phyloP scores from a whole-genome alignment of 176 grass and related monocot species.

The Oryza coarctata region DNA sequence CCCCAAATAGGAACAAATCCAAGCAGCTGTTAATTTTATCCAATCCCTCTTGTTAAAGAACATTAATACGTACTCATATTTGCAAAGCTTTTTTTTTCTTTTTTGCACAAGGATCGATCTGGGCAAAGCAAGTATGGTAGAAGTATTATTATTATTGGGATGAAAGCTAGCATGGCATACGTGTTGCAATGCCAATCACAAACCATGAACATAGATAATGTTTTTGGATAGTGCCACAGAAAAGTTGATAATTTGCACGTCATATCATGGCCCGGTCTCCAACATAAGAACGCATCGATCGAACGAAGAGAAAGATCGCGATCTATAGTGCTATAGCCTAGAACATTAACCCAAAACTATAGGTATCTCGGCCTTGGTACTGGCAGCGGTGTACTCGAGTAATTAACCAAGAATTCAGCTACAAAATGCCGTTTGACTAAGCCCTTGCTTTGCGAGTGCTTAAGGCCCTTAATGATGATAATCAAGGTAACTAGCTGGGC shows the following conservation, averaged over 20 bases:
- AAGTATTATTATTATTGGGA: background rate
- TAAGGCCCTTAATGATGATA: slow-evolving; percentile 25
- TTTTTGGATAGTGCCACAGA: background rate
- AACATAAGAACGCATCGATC: background rate
- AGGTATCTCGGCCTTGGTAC: background rate
- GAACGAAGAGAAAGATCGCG: background rate
- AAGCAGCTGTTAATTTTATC: background rate
- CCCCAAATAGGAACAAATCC: background rate
- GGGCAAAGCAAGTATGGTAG: too few relatives aligned
- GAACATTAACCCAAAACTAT: background rate
- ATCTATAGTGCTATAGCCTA: background rate
- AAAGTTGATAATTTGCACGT: background rate
- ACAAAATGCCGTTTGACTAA: background rate
- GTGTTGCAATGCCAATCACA: background rate
- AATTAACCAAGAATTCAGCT: background rate
- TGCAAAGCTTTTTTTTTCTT: too few relatives aligned
- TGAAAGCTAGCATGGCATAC: background rate
- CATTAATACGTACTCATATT: background rate
- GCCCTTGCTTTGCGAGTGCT: background rate
- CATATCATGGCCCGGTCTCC: slow-evolving; percentile 11
- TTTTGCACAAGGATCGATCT: too few relatives aligned
- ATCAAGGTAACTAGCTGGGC: slow-evolving; percentile 28
- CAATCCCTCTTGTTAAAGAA: background rate
- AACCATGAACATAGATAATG: background rate
- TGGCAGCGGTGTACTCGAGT: background rate